Base-by-base conservation (phyloP, 305 asterid genomes). In the Fraxinus platypoda region DNA sequence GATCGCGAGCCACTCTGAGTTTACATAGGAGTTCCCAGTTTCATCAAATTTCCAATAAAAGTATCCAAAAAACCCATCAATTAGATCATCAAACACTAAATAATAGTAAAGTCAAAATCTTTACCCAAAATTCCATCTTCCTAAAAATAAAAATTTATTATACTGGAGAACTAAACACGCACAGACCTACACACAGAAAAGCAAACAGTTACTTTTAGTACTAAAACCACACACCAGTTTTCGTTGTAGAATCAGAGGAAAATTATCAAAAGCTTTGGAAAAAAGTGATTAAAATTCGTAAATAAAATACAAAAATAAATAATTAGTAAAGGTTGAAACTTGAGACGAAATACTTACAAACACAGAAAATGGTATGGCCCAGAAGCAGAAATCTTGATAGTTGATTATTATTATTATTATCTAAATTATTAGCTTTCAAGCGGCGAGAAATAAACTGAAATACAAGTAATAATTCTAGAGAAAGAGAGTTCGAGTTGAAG, bases 11-110 rank as follows among this genome's bases (percentile, higher is more conserved):
- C 62, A 52, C 54, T 12, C 54, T 3, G 54, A 43, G 54, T 12
- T n/a, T 19, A 62, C 8, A 23, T 21, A 62, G 4, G 13, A 21
- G 31, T 21, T 4, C 13, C 26, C 26, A 8, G 54, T 23, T 62
- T 25, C 71, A 6, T 23, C 35, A 82, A 70, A 77, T 52, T 82
- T 52, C 82, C 46, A 23, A n/a, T 70, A 77, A 34, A 82, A 77
- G 74, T 77, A 81, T 28, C 77, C 84, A 52, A 43, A 75, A 62
- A 62, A 35, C 70, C 71, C 71, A 23, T 62, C 13, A 62, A 21
- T 8, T 62, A 23, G 26, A 62, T 21, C 30, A 23, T 23, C 26
- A 8, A 62, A 62, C 30, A 12, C 54, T 3, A 43, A 43, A 12
- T 7, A 62, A 62, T 19, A 62, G 71, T 62, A 21, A 62, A 62